Evolutionary conservation across 257 asterid species (phyloP), one percentile per base, ranked within the genome.

Genomic region (Ballota nigra): DNA sequence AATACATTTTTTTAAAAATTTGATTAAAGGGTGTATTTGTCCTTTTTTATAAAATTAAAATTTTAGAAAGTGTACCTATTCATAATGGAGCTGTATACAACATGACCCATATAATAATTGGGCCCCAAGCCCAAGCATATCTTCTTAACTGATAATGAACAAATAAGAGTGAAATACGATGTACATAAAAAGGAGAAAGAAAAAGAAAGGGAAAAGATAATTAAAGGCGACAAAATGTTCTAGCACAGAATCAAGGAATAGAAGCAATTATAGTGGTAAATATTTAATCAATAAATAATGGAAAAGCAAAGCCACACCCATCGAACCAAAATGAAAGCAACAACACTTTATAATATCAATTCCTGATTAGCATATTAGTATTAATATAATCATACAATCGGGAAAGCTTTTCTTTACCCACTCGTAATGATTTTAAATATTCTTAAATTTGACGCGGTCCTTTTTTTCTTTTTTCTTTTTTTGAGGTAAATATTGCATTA

Each of bases 251-350:
- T 77, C 83, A 70, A 71, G 58, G 41, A 75, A 72, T 43, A 67
- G 59, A 66, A 66, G 68, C 85, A 77, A 75, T 79, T 12, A 79
- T 75, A 75, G 80, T 19, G 63, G 65, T 49, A 58, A 3, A 52
- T 31, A 47, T 4, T 47, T n/a, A 15, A 19, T 43, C 66, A 65
- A 68, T 79, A 67, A 70, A 55, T 65, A 74, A 53, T 58, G 19
- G 70, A 71, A 79, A 88, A 73, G 75, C 73, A 73, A 76, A 19
- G 66, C 57, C 74, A 71, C 78, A 78, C 83, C 61, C 78, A 80
- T 60, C 56, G 76, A 79, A 76, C 78, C 78, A 76, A 75, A 83
- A 70, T 63, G 77, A 82, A 85, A 85, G 83, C 79, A 85, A 80
- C 68, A 47, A 69, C 71, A 79, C 89, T 82, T 88, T 78, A 73